Conservation (phyloP, 2,329 filamentous ascomycete species). For the Akanthomyces uredinophilus region DNA sequence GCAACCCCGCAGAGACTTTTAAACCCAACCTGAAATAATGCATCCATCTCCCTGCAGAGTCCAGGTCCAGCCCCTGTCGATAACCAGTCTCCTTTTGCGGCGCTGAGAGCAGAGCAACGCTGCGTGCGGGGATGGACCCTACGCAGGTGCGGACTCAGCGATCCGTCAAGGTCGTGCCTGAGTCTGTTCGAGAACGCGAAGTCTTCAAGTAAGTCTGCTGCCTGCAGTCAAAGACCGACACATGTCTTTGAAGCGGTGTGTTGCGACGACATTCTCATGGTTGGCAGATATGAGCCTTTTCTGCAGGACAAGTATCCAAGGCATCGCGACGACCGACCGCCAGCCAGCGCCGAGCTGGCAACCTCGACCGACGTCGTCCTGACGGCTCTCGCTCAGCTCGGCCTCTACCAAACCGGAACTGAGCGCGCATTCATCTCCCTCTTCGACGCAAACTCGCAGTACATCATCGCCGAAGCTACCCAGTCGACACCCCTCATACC, state of each 20-base stretch:
- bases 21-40: too few species aligned
- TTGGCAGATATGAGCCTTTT: not conserved
- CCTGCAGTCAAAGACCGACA: not conserved
- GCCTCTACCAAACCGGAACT: constrained; percentile 36
- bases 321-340: constrained; percentile 21
- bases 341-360: constrained; percentile 23
- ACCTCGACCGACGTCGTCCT: constrained; percentile 35
- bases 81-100: too few species aligned
- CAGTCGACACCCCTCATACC: constrained; percentile 32
- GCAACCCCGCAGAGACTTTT: too few species aligned
- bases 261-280: not conserved
- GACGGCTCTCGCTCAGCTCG: constrained; percentile 47
- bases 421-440: constrained; percentile 44
- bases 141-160: too few species aligned
- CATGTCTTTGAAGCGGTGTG: too few species aligned
- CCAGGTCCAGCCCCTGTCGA: too few species aligned
- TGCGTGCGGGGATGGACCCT: too few species aligned
- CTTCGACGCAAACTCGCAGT: constrained; percentile 43
- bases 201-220: not conserved
- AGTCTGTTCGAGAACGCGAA: not conserved
- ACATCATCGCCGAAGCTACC: constrained; percentile 48
- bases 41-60: too few species aligned
- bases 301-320: not conserved
- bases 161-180: not conserved
- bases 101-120: too few species aligned